Percentiles rank a stretch among this genome's conserved stretches.
Conservation (phyloP, 2,329 filamentous ascomycete species). For the Penicillium palitans region DNA sequence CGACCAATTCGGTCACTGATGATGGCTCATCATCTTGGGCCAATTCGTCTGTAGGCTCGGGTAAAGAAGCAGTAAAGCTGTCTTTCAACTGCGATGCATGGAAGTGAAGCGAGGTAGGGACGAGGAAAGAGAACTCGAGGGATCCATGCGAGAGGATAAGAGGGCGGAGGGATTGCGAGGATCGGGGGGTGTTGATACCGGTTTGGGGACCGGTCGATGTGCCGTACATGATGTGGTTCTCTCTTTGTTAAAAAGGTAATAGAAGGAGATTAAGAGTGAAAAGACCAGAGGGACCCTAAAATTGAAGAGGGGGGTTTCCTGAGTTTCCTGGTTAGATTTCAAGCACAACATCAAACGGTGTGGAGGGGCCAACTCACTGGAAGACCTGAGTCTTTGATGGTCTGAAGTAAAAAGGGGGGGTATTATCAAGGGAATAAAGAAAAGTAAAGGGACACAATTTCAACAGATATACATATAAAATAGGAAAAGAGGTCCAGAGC, state of each 20-base stretch:
- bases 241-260: slow-evolving; percentile 1
- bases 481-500: slow-evolving; percentile 13
- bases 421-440: slow-evolving; percentile 14
- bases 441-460: slow-evolving; percentile 10
- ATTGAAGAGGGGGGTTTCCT: slow-evolving; percentile 6
- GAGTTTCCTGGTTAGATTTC: background rate
- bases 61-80: slow-evolving; percentile 79
- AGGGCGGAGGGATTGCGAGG: slow-evolving; percentile 86
- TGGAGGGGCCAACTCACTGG: background rate
- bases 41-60: slow-evolving; percentile 90
- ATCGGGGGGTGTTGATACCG: slow-evolving; percentile 94
- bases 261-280: slow-evolving; percentile 1
- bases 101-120: slow-evolving; percentile 94
- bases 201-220: slow-evolving; percentile 80
- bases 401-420: background rate
- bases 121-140: slow-evolving; percentile 92
- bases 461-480: slow-evolving; percentile 13
- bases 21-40: slow-evolving; percentile 99
- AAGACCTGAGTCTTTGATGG: background rate
- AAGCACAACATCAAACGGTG: background rate
- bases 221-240: slow-evolving; percentile 72
- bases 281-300: slow-evolving; percentile 7
- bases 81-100: slow-evolving; percentile 94
- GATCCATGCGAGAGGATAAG: slow-evolving; percentile 89
- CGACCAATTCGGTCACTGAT: slow-evolving; percentile 86